A percentile compares a stretch with the other conserved stretches of the same genome.
Conservation (phyloP, 2,329 filamentous ascomycete genomes). For the Colletotrichum sojae region DNA sequence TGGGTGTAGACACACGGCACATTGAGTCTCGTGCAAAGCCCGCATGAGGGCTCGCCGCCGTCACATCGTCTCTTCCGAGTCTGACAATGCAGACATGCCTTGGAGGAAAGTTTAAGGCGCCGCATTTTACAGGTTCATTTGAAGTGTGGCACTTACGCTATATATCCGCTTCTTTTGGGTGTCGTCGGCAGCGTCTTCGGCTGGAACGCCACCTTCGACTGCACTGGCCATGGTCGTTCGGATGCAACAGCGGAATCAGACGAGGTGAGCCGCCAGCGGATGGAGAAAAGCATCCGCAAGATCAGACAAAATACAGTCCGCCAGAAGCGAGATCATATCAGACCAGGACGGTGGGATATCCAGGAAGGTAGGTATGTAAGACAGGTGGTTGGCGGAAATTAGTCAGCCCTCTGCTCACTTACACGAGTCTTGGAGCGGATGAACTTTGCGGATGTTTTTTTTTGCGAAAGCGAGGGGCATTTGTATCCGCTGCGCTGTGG, state of each 20-base stretch:
- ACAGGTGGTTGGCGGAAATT: background rate
- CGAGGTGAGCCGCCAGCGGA: background rate
- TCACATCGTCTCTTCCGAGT: slow-evolving; percentile 37
- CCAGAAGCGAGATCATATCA: background rate
- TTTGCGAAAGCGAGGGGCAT: too few species aligned
- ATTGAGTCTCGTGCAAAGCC: slow-evolving; percentile 17
- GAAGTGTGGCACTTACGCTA: slow-evolving; percentile 13
- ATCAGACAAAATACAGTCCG: slow-evolving; percentile 22
- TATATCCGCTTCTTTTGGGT: slow-evolving; percentile 33
- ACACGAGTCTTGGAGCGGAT: background rate
- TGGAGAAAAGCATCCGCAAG: background rate
- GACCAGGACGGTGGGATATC: background rate
- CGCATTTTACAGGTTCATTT: background rate
- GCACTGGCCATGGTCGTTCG: slow-evolving; percentile 1
- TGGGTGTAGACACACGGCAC: slow-evolving; percentile 33
- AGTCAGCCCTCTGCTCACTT: background rate
- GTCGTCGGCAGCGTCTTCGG: slow-evolving; percentile 8
- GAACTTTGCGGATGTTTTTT: slow-evolving; percentile 2
- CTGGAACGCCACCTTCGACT: background rate
- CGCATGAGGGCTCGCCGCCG: slow-evolving; percentile 29
- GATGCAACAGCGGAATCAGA: background rate
- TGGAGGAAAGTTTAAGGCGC: background rate
- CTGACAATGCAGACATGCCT: slow-evolving; percentile 36
- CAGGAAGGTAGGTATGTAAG: too few species aligned
- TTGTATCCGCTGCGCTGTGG: background rate